phyloP scores from a whole-genome alignment of 2,329 filamentous ascomycete genomes.

The Aspergillus sp. region DNA sequence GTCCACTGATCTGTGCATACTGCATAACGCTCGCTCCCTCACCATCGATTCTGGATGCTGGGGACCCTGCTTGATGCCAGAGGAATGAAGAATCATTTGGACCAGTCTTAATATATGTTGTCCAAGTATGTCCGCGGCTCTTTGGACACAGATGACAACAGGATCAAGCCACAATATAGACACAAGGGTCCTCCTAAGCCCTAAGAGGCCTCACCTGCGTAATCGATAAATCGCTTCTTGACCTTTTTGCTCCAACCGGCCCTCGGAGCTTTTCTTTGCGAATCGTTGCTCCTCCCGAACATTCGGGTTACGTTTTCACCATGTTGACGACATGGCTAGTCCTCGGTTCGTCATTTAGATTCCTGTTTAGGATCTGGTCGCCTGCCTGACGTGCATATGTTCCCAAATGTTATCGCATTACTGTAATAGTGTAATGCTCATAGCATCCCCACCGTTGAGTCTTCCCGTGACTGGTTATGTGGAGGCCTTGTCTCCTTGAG shows the following conservation, averaged over 20 bases:
- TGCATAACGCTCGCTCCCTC: neutral
- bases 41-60: neutral
- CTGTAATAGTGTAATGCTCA: neutral
- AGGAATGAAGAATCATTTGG: neutral
- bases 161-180: constrained; percentile 7
- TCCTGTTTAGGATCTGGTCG: neutral
- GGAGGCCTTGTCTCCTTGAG: neutral
- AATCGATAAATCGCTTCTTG: neutral
- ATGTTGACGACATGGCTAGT: neutral
- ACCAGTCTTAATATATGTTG: neutral
- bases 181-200: constrained; percentile 1
- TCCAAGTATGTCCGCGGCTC: neutral
- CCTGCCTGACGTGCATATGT: neutral
- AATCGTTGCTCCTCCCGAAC: neutral
- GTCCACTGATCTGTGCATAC: constrained; percentile 3
- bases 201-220: neutral
- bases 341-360: neutral
- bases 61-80: neutral
- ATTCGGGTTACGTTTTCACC: neutral
- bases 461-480: neutral
- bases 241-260: neutral
- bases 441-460: neutral
- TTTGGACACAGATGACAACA: neutral
- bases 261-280: neutral
- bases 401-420: neutral